These are phyloP conservation scores for Lanmaoa rubissima DNA, from an alignment of 768 basidiomycete genomes.

Conservation along the genomic window DNA sequence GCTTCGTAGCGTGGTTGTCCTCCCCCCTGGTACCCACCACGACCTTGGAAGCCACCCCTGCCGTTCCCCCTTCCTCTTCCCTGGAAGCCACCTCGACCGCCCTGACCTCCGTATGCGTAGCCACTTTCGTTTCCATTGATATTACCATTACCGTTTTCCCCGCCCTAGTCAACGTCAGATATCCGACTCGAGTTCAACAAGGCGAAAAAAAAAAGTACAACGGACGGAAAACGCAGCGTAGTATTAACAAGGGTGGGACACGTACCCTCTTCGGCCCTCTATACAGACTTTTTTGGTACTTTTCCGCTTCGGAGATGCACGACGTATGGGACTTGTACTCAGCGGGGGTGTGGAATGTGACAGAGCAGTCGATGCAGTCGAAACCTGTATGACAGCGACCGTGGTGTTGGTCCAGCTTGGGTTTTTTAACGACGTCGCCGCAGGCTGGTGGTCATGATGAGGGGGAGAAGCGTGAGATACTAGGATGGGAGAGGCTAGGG, in stretches of 20 bases:
- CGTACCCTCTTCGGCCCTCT: slow-evolving; percentile 64
- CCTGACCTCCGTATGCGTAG: slow-evolving; percentile 12
- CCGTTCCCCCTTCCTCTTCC: slow-evolving; percentile 34
- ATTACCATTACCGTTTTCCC: background rate
- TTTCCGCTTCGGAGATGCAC: slow-evolving; percentile 90
- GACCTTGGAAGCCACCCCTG: slow-evolving; percentile 31
- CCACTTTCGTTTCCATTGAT: slow-evolving; percentile 17
- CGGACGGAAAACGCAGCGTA: background rate
- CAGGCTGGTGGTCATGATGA: slow-evolving; percentile 48
- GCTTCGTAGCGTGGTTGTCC: slow-evolving; percentile 22
- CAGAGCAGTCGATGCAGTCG: slow-evolving; percentile 88
- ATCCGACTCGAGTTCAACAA: background rate
- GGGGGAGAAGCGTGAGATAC: background rate
- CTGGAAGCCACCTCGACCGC: slow-evolving; percentile 10
- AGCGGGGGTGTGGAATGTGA: slow-evolving; percentile 69
- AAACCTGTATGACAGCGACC: slow-evolving; percentile 62
- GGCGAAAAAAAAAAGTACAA: background rate
- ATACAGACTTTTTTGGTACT: slow-evolving; percentile 86
- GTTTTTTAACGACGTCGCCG: slow-evolving; percentile 88
- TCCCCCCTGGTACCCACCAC: slow-evolving; percentile 28
- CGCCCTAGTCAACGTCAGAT: slow-evolving; percentile 5
- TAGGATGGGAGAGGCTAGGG: background rate
- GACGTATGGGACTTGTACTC: slow-evolving; percentile 82
- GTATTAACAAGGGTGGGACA: background rate
- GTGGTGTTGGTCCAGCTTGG: slow-evolving; percentile 82